Percentiles rank a stretch among this genome's conserved stretches.
phyloP scores from a whole-genome alignment of 345 rosid genomes.

The Lenwebbia sp. region DNA sequence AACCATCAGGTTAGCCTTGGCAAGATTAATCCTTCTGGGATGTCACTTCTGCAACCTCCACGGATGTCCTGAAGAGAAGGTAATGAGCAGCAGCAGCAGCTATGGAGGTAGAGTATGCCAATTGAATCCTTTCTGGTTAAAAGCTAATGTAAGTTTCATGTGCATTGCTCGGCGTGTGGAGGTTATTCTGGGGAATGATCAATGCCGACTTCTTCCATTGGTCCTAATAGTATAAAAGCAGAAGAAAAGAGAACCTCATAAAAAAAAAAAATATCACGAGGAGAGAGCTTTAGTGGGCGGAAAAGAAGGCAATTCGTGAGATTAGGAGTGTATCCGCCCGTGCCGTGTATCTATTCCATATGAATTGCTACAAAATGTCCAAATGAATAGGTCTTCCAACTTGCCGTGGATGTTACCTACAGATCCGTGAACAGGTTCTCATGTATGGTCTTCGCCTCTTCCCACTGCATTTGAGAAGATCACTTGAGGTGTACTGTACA shows the following conservation, averaged over 20 bases:
- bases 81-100: neutral
- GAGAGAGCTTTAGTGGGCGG: neutral
- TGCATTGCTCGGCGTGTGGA: neutral
- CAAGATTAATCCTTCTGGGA: neutral
- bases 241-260: neutral
- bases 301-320: neutral
- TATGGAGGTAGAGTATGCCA: neutral
- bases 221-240: neutral
- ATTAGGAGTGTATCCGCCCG: neutral
- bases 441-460: neutral
- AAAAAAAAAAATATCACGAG: neutral
- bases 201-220: neutral
- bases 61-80: neutral
- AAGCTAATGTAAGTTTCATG: neutral
- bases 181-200: neutral
- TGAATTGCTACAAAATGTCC: neutral
- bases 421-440: neutral
- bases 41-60: neutral
- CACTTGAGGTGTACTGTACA: neutral
- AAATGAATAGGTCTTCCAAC: neutral
- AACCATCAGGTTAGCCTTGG: neutral
- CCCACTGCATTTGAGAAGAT: neutral
- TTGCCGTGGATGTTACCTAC: neutral
- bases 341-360: neutral
- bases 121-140: neutral